phyloP scores from a whole-genome alignment of 768 basidiomycete species.

The Multifurca ochricompacta region DNA sequence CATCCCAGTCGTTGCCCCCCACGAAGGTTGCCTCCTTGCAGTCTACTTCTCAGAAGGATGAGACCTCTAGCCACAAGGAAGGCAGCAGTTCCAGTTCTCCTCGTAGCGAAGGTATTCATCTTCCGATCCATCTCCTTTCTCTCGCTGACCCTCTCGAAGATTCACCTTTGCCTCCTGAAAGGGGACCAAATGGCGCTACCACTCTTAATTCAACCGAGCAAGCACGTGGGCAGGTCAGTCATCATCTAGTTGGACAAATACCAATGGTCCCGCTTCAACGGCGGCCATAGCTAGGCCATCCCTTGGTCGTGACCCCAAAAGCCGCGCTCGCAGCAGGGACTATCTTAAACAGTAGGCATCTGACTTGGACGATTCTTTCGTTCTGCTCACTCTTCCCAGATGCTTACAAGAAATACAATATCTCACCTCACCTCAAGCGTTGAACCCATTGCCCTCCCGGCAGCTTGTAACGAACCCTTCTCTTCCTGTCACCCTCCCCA shows the following conservation, averaged over 20 bases:
- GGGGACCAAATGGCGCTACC: slow-evolving; percentile 35
- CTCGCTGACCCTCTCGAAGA: slow-evolving; percentile 36
- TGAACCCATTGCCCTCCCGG: slow-evolving; percentile 92
- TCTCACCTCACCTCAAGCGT: slow-evolving; percentile 91
- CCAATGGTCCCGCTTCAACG: slow-evolving; percentile 37
- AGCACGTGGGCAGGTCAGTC: slow-evolving; percentile 45
- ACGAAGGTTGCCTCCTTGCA: slow-evolving; percentile 61
- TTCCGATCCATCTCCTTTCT: slow-evolving; percentile 8
- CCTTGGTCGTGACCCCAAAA: slow-evolving; percentile 89
- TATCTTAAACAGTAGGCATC: slow-evolving; percentile 93
- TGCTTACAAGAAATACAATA: slow-evolving; percentile 98
- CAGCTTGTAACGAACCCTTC: slow-evolving; percentile 62
- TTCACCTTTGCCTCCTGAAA: slow-evolving; percentile 62
- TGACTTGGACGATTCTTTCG: slow-evolving; percentile 82
- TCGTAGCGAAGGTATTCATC: slow-evolving; percentile 64
- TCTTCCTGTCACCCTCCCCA: slow-evolving; percentile 58
- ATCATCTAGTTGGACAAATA: slow-evolving; percentile 39
- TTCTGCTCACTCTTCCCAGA: slow-evolving; percentile 34
- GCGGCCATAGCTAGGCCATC: slow-evolving; percentile 52
- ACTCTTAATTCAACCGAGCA: slow-evolving; percentile 41
- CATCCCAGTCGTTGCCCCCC: slow-evolving; percentile 45
- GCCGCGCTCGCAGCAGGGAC: slow-evolving; percentile 87
- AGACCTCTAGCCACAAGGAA: slow-evolving; percentile 63
- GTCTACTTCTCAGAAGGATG: slow-evolving; percentile 57
- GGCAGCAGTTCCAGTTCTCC: slow-evolving; percentile 79